phyloP scores from a whole-genome alignment of 1,139 yeast genomes.

The Yamadazyma diospyri region DNA sequence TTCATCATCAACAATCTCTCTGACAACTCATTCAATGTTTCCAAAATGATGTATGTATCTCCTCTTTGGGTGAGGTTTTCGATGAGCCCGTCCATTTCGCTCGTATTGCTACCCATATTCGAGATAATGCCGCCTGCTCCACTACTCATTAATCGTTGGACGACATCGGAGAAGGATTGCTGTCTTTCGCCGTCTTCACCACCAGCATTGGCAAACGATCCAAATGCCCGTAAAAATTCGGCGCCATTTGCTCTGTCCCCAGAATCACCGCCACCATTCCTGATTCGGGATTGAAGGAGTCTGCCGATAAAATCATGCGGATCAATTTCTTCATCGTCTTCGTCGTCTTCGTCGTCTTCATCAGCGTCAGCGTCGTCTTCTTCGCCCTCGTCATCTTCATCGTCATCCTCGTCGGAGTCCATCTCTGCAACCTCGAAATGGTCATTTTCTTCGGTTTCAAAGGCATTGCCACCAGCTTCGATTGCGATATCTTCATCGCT shows the following conservation, averaged over 20 bases:
- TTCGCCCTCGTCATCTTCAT: conserved; percentile 14
- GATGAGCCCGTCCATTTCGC: conserved; percentile 39
- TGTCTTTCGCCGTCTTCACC: conserved; percentile 7
- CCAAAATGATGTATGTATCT: conserved; percentile 48
- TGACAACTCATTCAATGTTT: conserved; percentile 60
- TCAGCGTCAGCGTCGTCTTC: conserved; percentile 19
- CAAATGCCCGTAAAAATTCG: conserved; percentile 26
- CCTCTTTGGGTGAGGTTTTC: conserved; percentile 41
- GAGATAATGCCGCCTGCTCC: conserved; percentile 31
- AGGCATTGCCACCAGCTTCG: conserved; percentile 4
- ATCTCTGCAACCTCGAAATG: conserved; percentile 10
- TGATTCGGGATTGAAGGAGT: conserved; percentile 18
- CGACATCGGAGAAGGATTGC: conserved; percentile 32
- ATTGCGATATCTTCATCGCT: conserved; percentile 3
- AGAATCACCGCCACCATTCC: conserved; percentile 10
- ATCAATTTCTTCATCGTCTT: conserved; percentile 21
- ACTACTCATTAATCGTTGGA: conserved; percentile 39
- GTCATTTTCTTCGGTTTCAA: conserved; percentile 9
- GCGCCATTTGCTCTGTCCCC: conserved; percentile 12
- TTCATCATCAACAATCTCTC: conserved; percentile 68
- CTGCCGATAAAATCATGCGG: conserved; percentile 25
- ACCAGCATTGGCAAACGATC: conserved; percentile 7
- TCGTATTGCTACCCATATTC: conserved; percentile 15
- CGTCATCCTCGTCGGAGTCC: conserved; percentile 11
- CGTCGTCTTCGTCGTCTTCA: conserved; percentile 14